phyloP scores from a whole-genome alignment of 2,329 filamentous ascomycete genomes.

The Clonostachys rhizophaga region DNA sequence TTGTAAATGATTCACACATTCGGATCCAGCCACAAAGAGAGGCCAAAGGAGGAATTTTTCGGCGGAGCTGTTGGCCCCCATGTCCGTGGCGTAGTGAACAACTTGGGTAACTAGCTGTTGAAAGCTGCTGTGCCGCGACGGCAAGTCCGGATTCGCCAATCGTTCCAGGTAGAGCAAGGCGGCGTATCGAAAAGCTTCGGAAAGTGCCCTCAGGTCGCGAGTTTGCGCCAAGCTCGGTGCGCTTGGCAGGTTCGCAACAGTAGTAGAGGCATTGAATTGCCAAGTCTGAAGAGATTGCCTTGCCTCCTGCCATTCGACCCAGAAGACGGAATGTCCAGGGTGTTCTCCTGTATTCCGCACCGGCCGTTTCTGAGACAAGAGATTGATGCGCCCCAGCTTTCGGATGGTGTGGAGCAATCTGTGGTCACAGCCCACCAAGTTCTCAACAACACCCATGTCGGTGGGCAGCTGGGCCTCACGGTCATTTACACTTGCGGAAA shows the following conservation, averaged over 20 bases:
- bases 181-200: constrained; percentile 85
- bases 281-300: constrained; percentile 73
- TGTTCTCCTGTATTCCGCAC: constrained; percentile 22
- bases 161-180: constrained; percentile 88
- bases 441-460: constrained; percentile 69
- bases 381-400: constrained; percentile 77
- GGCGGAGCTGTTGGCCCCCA: constrained; percentile 65
- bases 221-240: constrained; percentile 56
- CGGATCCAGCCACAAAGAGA: constrained; percentile 83
- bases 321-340: constrained; percentile 53
- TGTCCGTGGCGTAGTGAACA: constrained; percentile 75
- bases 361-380: constrained; percentile 68
- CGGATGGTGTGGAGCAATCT: constrained; percentile 82
- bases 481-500: constrained; percentile 88
- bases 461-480: constrained; percentile 75
- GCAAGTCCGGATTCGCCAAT: constrained; percentile 70
- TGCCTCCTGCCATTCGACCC: constrained; percentile 81
- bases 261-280: constrained; percentile 61
- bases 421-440: constrained; percentile 82
- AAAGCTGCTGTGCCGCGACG: constrained; percentile 72
- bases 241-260: constrained; percentile 44
- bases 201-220: constrained; percentile 74
- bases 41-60: constrained; percentile 95
- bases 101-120: constrained; percentile 79
- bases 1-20: constrained; percentile 79